phyloP scores from a whole-genome alignment of 1,139 yeast genomes.

The Candida frijolesensis region DNA sequence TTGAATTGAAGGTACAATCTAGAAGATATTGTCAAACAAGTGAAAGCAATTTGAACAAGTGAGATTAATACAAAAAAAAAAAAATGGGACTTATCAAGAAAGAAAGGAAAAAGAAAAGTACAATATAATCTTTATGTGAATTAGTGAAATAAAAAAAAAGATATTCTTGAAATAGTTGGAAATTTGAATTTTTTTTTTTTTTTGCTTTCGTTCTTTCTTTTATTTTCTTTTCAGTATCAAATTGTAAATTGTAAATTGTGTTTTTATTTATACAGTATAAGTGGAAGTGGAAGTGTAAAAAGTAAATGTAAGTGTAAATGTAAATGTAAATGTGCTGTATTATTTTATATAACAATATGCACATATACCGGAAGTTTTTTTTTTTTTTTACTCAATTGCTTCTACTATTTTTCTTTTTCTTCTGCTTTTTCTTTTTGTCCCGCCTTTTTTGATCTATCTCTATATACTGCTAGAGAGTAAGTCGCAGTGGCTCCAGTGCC shows the following conservation, averaged over 20 bases:
- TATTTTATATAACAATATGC: background rate
- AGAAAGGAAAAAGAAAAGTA: background rate
- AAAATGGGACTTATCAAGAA: too few species aligned
- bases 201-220: background rate
- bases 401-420: background rate
- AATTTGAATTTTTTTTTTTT: background rate
- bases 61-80: background rate
- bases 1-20: background rate
- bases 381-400: background rate
- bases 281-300: background rate
- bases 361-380: background rate
- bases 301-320: background rate
- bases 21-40: background rate
- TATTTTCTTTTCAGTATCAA: background rate
- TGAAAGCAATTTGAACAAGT: background rate
- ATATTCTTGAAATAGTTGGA: slow-evolving; percentile 1
- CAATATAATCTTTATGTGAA: background rate
- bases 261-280: background rate
- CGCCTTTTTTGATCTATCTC: background rate
- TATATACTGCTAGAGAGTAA: too few species aligned
- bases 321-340: background rate
- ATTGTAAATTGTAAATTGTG: background rate
- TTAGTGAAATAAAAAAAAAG: background rate
- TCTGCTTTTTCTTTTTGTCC: background rate
- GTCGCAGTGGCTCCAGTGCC: background rate